phyloP scores from a whole-genome alignment of 352 stramenopile species.

The Globisporangium canariense region DNA sequence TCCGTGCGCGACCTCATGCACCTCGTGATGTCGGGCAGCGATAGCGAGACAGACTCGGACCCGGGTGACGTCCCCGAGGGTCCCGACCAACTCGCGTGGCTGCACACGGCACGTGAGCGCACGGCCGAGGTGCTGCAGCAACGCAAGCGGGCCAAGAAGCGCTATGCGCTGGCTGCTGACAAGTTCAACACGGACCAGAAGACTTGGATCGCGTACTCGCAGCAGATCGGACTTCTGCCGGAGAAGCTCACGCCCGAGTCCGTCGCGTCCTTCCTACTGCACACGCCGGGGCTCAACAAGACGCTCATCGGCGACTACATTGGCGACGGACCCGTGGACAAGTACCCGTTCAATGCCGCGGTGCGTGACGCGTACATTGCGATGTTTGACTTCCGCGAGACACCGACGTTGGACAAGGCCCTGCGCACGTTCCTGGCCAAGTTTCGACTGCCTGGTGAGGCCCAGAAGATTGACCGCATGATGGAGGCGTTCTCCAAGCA shows the following conservation, averaged over 20 bases:
- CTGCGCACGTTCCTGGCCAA: slow-evolving; percentile 92
- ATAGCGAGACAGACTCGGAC: slow-evolving; percentile 73
- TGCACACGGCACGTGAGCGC: slow-evolving; percentile 80
- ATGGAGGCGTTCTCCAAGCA: slow-evolving; percentile 96
- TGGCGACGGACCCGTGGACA: slow-evolving; percentile 91
- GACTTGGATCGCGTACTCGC: slow-evolving; percentile 88
- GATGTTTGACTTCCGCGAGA: slow-evolving; percentile 93
- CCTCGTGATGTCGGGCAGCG: slow-evolving; percentile 72
- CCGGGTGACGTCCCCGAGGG: slow-evolving; percentile 26
- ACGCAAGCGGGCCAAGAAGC: slow-evolving; percentile 90
- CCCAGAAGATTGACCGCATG: slow-evolving; percentile 98
- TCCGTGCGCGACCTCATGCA: slow-evolving; percentile 84
- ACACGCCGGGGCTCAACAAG: slow-evolving; percentile 92
- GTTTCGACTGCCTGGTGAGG: slow-evolving; percentile 97
- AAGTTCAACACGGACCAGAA: slow-evolving; percentile 95
- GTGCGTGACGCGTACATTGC: slow-evolving; percentile 84
- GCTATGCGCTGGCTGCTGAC: slow-evolving; percentile 85
- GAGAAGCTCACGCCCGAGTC: slow-evolving; percentile 79
- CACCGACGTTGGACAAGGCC: slow-evolving; percentile 85
- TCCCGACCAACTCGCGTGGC: slow-evolving; percentile 63
- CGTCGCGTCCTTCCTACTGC: slow-evolving; percentile 92
- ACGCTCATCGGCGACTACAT: slow-evolving; percentile 96
- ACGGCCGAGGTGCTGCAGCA: slow-evolving; percentile 89
- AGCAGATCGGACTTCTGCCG: slow-evolving; percentile 83
- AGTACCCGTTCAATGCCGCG: slow-evolving; percentile 95